Base-by-base conservation (phyloP, 108 stramenopile genomes). In the Phaeodactylum tricornutum region DNA sequence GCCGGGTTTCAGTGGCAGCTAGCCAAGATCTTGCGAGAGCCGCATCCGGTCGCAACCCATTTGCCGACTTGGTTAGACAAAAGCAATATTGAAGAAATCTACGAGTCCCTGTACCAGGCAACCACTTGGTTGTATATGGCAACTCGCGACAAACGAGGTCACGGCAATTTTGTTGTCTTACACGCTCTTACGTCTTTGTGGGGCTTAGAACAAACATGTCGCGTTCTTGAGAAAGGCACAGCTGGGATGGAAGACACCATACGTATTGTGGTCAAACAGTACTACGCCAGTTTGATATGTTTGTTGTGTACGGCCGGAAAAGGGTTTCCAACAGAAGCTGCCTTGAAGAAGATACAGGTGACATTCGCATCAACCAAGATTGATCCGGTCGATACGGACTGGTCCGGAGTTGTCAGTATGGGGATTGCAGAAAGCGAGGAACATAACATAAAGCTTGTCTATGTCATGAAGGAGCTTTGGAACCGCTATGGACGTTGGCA, bases 401-500 rank as follows among this genome's bases (percentile, higher is more conserved):
- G 45, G 46, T 14, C 20, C 16, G 28, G 3, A 2, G 31, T 16
- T 17, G 57, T 47, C 21, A 11, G 16, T 28, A 27, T 15, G 7
- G 57, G 16, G 8, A 48, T 33, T 35, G 44, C 27, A 6, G 57
- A 57, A 30, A 34, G 7, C 3, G 57, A 57, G 15, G 57, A 57
- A 20, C 57, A 57, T 47, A 57, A 57, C 47, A 57, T 57, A 11
- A 57, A 57, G 47, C 29, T 57, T n/a, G 57, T 47, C 4, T 57
- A 57, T 47, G 57, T 57, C 4, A 20, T 29, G 21, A 4, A 47
- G 4, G 45, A 47, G 29, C 40, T 57, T 37, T 57, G 57, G 57
- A 12, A 15, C 17, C 57, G 57, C 4, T 57, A 57, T 16, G 15
- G 35, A 6, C 14, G 21, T 11, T 57, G 57, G 57, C 23, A 9